Evolutionary conservation across 2,329 filamentous ascomycete species (phyloP).

Genomic region (Nothophaeocryptopus gaeumannii): DNA sequence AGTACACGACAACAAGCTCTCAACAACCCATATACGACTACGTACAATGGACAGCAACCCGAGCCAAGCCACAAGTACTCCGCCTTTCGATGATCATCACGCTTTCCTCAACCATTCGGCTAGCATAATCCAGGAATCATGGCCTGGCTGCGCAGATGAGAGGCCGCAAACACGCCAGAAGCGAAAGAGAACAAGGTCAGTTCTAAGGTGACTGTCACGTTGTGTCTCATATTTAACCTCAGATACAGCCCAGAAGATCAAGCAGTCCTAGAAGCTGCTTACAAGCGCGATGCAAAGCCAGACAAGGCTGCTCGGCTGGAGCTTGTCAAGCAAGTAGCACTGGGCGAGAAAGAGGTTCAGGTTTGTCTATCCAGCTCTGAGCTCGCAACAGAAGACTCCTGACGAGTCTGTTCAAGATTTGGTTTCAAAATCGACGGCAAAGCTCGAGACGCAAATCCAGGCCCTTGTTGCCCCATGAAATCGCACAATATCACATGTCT

Average conservation of each 20-base stretch:
- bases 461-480: conserved; percentile 74
- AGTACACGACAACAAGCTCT: background rate
- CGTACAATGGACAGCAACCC: conserved; percentile 3
- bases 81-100: background rate
- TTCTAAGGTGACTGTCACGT: background rate
- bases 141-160: conserved; percentile 48
- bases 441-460: conserved; percentile 87
- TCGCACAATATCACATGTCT: conserved; percentile 47
- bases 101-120: background rate
- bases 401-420: conserved; percentile 63
- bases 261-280: conserved; percentile 80
- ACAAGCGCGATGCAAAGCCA: conserved; percentile 80
- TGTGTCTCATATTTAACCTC: background rate
- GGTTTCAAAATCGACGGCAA: conserved; percentile 95
- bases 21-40: background rate
- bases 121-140: background rate
- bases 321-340: conserved; percentile 78
- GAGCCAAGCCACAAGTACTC: too few species aligned
- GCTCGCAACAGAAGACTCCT: background rate
- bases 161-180: conserved; percentile 60
- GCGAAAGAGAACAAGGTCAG: conserved; percentile 60
- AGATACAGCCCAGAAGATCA: conserved; percentile 77
- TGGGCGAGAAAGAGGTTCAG: conserved; percentile 96
- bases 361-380: conserved; percentile 51
- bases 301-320: conserved; percentile 83